phyloP scores from a whole-genome alignment of 305 asterid species.

The Solanum hybrid region DNA sequence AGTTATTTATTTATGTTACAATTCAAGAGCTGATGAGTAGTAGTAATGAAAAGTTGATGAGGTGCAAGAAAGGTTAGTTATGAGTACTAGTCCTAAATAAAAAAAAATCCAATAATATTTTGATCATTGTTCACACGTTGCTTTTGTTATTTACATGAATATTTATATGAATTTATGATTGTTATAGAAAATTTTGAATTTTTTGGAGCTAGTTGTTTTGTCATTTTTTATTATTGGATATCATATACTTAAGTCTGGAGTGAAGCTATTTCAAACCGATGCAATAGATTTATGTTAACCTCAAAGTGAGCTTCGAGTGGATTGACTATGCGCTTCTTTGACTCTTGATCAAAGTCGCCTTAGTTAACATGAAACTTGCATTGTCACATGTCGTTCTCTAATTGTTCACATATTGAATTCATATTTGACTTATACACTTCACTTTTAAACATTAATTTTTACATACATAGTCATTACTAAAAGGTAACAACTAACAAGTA shows the following conservation, averaged over 20 bases:
- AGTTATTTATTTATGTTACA: not conserved
- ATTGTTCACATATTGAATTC: fast-evolving
- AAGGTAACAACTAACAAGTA: too few species aligned
- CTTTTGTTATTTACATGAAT: not conserved
- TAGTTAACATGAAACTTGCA: not conserved
- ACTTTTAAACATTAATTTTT: not conserved
- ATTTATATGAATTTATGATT: too few species aligned
- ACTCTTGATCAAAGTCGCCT: not conserved
- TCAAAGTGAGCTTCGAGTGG: not conserved
- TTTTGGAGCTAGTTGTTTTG: not conserved
- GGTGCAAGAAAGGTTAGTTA: not conserved
- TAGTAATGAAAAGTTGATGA: not conserved
- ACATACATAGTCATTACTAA: not conserved
- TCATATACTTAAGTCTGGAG: fast-evolving
- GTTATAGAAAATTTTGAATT: not conserved
- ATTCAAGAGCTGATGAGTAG: not conserved
- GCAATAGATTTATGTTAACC: not conserved
- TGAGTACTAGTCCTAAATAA: not conserved
- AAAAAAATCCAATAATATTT: fast-evolving
- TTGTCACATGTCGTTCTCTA: not conserved
- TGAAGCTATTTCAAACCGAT: not conserved
- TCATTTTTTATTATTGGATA: not conserved
- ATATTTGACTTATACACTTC: not conserved
- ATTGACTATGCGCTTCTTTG: not conserved
- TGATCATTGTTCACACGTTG: too few species aligned